Conservation (phyloP, 2,329 filamentous ascomycete species). For the Huntiella savannae region DNA sequence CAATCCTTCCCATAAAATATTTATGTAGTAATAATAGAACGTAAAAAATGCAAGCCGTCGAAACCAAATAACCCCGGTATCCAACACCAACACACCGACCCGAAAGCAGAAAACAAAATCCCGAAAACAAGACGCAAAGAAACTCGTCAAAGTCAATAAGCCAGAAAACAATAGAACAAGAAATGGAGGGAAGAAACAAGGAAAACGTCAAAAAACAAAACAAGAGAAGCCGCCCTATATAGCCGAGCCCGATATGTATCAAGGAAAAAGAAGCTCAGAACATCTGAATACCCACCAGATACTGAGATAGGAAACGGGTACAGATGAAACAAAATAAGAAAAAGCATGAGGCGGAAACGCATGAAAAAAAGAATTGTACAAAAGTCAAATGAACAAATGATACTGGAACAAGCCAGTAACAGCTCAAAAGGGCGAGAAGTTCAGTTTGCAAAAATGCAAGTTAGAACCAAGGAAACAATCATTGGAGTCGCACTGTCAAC, state of each 20-base stretch:
- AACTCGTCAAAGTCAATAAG: conserved; percentile 4
- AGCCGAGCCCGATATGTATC: conserved; percentile 8
- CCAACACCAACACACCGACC: conserved; percentile 1
- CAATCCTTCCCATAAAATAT: neutral
- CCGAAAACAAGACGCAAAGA: conserved; percentile 1
- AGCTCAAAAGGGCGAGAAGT: conserved; percentile 1
- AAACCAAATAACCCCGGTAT: conserved; percentile 5
- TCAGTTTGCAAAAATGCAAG: neutral
- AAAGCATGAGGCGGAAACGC: conserved; percentile 5
- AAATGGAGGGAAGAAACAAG: conserved; percentile 7
- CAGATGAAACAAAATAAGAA: neutral
- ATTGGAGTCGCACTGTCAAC: too few species aligned
- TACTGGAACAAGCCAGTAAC: neutral
- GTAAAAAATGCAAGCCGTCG: neutral
- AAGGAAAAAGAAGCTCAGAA: conserved; percentile 1
- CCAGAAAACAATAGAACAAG: conserved; percentile 4
- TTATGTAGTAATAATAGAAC: conserved; percentile 1
- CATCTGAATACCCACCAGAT: conserved; percentile 3
- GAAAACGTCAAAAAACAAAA: neutral
- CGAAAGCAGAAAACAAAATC: neutral
- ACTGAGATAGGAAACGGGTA: conserved; percentile 1
- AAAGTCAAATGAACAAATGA: conserved; percentile 2
- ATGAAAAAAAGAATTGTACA: conserved; percentile 6
- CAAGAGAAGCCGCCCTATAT: conserved; percentile 10
- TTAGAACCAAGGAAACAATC: too few species aligned